Percentiles rank a stretch among this genome's conserved stretches.
Conservation (phyloP, 805 yeast species). For the Ogataea philodendri region DNA sequence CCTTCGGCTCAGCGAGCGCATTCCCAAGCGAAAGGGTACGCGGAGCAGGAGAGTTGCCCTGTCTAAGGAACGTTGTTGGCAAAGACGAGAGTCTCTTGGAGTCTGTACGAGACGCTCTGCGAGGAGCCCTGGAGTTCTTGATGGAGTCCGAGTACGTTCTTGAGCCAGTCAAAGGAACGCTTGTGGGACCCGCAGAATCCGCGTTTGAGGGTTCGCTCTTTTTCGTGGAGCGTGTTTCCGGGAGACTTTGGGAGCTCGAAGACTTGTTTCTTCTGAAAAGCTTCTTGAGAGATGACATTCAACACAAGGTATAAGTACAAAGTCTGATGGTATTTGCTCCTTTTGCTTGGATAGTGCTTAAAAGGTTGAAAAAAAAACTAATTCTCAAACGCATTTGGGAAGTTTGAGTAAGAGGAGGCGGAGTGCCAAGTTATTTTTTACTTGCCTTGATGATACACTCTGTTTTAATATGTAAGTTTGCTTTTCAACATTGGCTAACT, state of each 20-base stretch:
- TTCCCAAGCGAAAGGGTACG: slow-evolving; percentile 20
- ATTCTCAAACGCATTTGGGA: too few relatives aligned
- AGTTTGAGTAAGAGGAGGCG: slow-evolving; percentile 8
- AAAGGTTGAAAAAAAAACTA: too few relatives aligned
- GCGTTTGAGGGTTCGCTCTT: neutral
- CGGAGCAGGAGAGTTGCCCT: slow-evolving; percentile 21
- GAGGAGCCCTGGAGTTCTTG: slow-evolving; percentile 5
- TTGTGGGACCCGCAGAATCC: neutral
- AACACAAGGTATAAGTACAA: too few relatives aligned
- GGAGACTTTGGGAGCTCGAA: slow-evolving; percentile 4
- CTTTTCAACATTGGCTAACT: slow-evolving; percentile 2
- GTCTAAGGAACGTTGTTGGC: slow-evolving; percentile 33
- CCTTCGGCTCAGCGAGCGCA: slow-evolving; percentile 16
- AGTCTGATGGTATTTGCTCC: too few relatives aligned
- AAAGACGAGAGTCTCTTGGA: slow-evolving; percentile 29
- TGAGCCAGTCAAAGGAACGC: slow-evolving; percentile 1
- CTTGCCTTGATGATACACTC: slow-evolving; percentile 29
- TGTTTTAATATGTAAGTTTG: slow-evolving; percentile 26
- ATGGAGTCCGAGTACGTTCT: slow-evolving; percentile 8
- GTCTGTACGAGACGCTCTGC: slow-evolving; percentile 12
- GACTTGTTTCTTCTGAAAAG: slow-evolving; percentile 11
- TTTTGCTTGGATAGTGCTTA: too few relatives aligned
- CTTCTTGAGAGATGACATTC: slow-evolving; percentile 9
- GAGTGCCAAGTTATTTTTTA: slow-evolving; percentile 6
- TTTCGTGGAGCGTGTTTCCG: slow-evolving; percentile 2